Evolutionary conservation across 768 basidiomycete genomes (phyloP), one percentile per base, ranked within the genome.

Genomic region (Lyophyllum decastes): DNA sequence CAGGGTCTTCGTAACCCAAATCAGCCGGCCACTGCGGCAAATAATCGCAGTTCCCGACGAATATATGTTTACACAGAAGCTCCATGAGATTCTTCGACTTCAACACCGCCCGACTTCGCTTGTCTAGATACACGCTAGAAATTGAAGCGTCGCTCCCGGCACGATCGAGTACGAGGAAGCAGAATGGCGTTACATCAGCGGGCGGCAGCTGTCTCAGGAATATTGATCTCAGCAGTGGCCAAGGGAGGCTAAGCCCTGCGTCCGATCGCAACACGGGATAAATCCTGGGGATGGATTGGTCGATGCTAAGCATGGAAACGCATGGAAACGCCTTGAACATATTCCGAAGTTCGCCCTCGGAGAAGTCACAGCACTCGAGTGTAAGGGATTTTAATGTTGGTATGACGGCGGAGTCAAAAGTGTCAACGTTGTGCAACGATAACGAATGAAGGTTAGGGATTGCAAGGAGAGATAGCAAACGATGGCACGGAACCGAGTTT

Each of bases 1-100:
- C 67, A 34, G 65, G 68, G 59, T 80, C 78, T 45, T 74, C 69
- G 62, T 76, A 78, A 8, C 67, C 71, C 48, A 78, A 63, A 12
- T 67, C 75, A 14, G 64, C 59, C 8, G 79, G 79, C 80, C 80
- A 82, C 5, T 65, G 55, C 11, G 51, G 50, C 34, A 60, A 19
- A 1, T 58, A 56, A 26, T 64, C 60, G 4, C 48, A 57, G 33
- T 71, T 66, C 35, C 72, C 72, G 10, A 78, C 67, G 17, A 65
- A 52, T 44, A 76, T 55, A n/a, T 64, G 55, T 33, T 69, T 66
- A 54, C 67, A 58, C 16, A 78, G 54, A 59, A 57, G 62, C 10
- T 70, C 67, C n/a, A 75, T 61, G 2, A 65, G 58, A 12, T 68
- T 63, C 51, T 72, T 74, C 19, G 54, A 48, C 33, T 67, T 68